Evolutionary conservation across 2,329 filamentous ascomycete genomes (phyloP).

Genomic region (Paraphoma sp.): DNA sequence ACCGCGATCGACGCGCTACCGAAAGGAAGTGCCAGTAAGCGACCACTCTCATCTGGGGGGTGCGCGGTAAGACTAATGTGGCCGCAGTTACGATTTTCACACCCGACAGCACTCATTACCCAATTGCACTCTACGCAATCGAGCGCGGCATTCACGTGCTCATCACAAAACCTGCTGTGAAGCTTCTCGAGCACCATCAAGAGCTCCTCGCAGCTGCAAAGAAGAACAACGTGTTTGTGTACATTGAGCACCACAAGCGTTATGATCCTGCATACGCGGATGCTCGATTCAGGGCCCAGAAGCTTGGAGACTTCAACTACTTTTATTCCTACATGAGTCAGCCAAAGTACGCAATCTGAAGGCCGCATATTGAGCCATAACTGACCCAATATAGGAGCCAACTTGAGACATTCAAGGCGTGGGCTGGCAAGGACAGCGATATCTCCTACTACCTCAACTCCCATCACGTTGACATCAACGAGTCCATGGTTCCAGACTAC

Average conservation of each 20-base stretch:
- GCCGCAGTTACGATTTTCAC: conserved; percentile 83
- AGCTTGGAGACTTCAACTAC: conserved; percentile 94
- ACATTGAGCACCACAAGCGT: conserved; percentile 95
- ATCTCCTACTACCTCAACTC: conserved; percentile 97
- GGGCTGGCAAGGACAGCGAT: conserved; percentile 90
- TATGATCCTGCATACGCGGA: conserved; percentile 94
- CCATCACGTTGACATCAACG: conserved; percentile 91
- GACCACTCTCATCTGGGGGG: neutral
- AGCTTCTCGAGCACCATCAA: conserved; percentile 80
- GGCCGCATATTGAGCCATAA: conserved; percentile 42
- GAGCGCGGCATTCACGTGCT: conserved; percentile 87
- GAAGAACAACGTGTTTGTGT: conserved; percentile 83
- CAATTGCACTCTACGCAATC: conserved; percentile 91
- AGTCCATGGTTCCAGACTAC: conserved; percentile 87
- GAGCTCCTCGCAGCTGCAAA: conserved; percentile 74
- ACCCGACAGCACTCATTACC: conserved; percentile 89
- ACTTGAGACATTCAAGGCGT: conserved; percentile 92
- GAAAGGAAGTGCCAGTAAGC: conserved; percentile 74
- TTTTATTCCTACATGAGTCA: conserved; percentile 98
- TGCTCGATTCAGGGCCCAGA: conserved; percentile 76
- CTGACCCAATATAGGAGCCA: conserved; percentile 80
- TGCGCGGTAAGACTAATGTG: neutral
- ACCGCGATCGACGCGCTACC: conserved; percentile 82
- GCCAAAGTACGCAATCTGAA: conserved; percentile 55
- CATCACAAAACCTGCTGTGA: conserved; percentile 92